phyloP scores from a whole-genome alignment of 805 yeast species.

The Saturnispora dispora region DNA sequence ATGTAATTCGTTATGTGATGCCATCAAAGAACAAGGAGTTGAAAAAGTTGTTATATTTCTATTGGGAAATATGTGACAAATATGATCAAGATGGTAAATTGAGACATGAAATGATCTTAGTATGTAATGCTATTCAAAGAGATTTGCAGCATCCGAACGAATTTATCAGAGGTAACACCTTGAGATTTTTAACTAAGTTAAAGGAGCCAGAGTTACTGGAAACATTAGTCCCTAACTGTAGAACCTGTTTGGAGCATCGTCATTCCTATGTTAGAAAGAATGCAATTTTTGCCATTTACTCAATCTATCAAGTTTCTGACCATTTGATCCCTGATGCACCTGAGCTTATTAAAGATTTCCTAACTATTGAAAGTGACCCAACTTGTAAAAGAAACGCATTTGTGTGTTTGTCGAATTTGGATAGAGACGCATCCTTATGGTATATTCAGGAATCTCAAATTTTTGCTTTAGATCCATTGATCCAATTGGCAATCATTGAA shows the following conservation, averaged over 20 bases:
- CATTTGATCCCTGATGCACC: constrained; percentile 95
- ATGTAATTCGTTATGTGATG: constrained; percentile 93
- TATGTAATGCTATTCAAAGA: constrained; percentile 94
- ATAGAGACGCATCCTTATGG: constrained; percentile 75
- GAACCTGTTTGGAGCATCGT: constrained; percentile 87
- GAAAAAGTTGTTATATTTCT: constrained; percentile 85
- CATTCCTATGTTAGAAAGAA: constrained; percentile 97
- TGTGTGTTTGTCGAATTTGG: constrained; percentile 71
- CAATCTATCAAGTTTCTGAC: constrained; percentile 74
- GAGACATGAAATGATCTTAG: constrained; percentile 97
- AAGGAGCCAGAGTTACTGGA: constrained; percentile 91
- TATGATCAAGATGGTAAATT: constrained; percentile 79
- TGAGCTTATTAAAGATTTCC: constrained; percentile 63
- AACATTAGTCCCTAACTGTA: constrained; percentile 87
- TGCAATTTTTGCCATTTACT: constrained; percentile 83
- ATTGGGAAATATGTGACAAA: constrained; percentile 98
- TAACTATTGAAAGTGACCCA: constrained; percentile 79
- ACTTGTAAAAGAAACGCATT: constrained; percentile 95
- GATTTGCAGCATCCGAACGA: constrained; percentile 98
- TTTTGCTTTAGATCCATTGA: constrained; percentile 63
- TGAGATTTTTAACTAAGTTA: constrained; percentile 83
- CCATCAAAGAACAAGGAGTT: constrained; percentile 87
- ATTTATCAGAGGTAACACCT: constrained; percentile 89
- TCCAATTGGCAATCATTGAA: constrained; percentile 86
- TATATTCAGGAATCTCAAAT: constrained; percentile 68